These are phyloP conservation scores for Trichoderma arundinaceum DNA, from an alignment of 2,329 filamentous ascomycete genomes.

Conservation along the genomic window DNA sequence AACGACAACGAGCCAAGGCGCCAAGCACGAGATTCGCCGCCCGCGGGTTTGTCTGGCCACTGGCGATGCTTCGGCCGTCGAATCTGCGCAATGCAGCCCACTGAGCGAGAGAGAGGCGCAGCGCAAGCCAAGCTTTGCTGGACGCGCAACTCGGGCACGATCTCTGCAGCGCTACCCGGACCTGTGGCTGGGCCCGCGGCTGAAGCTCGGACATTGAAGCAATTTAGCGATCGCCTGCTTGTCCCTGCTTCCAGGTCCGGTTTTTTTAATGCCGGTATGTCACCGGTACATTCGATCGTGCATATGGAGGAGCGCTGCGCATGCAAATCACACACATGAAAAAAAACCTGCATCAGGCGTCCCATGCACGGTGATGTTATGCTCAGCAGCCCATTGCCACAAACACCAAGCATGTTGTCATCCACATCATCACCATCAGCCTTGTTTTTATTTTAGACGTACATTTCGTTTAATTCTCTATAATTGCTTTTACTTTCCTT, in stretches of 20 bases:
- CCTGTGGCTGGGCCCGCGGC: constrained; percentile 18
- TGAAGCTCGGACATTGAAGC: constrained; percentile 25
- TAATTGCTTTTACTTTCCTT: background rate
- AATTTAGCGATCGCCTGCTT: background rate
- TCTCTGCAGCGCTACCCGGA: background rate
- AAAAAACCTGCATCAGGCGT: background rate
- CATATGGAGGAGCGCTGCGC: background rate
- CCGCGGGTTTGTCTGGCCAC: no score
- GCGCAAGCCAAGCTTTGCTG: constrained; percentile 23
- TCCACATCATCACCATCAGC: no score
- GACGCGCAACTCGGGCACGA: constrained; percentile 18
- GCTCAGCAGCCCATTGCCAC: constrained; percentile 10
- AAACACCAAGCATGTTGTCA: background rate
- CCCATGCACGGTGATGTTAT: constrained; percentile 27
- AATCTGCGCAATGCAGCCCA: background rate
- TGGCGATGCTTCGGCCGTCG: background rate
- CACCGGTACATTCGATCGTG: constrained; percentile 7
- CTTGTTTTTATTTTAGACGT: no score
- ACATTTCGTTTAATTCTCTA: background rate
- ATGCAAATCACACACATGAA: constrained; percentile 1
- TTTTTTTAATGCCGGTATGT: constrained; percentile 22
- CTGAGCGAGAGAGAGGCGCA: constrained; percentile 20
- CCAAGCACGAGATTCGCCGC: background rate
- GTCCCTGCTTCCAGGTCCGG: constrained; percentile 3
- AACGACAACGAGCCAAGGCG: no score